Conservation (phyloP, 2,329 filamentous ascomycete species). For the Sporothrix curviconia region DNA sequence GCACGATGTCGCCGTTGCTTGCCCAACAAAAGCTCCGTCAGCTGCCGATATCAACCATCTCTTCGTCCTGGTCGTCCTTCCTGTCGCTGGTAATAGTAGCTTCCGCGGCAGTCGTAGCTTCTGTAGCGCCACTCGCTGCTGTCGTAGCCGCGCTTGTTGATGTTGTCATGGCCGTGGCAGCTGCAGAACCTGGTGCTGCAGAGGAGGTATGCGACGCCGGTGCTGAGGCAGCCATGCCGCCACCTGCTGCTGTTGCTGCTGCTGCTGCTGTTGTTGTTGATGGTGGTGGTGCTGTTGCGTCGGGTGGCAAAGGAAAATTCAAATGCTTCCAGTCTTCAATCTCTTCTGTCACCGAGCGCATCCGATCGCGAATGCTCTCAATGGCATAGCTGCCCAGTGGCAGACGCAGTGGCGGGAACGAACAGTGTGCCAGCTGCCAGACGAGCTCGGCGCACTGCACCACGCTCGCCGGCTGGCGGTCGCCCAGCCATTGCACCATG, state of each 20-base stretch:
- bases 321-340: conserved; percentile 89
- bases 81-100: too few relatives aligned
- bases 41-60: conserved; percentile 6
- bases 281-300: conserved; percentile 19
- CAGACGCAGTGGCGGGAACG: conserved; percentile 80
- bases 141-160: background rate
- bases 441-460: conserved; percentile 89
- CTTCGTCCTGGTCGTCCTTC: conserved; percentile 5
- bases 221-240: too few relatives aligned
- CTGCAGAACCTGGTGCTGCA: conserved; percentile 20
- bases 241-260: too few relatives aligned
- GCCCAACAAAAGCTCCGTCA: background rate
- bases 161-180: conserved; percentile 22
- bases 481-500: conserved; percentile 91
- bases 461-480: conserved; percentile 85
- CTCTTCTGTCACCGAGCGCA: conserved; percentile 90
- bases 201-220: too few relatives aligned
- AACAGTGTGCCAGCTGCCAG: conserved; percentile 91
- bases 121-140: background rate
- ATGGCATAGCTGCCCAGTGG: conserved; percentile 92
- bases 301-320: conserved; percentile 53
- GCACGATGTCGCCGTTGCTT: too few relatives aligned
- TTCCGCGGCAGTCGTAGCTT: too few relatives aligned
- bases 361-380: conserved; percentile 84
- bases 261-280: conserved; percentile 15